Conservation (phyloP, 768 basidiomycete genomes). For the Lactarius pseudohatsudake region DNA sequence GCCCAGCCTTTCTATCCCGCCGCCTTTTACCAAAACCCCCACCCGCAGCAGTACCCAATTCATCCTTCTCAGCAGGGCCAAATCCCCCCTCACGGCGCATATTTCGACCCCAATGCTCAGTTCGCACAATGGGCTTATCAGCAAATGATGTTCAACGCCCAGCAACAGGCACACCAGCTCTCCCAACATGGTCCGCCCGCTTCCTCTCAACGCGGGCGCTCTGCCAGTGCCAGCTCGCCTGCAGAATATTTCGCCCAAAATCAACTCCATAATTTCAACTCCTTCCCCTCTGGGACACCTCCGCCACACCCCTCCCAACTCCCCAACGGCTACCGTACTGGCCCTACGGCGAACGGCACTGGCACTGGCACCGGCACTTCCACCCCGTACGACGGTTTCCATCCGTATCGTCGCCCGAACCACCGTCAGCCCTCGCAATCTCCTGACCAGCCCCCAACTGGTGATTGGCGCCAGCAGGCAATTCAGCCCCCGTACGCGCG, state of each 20-base stretch:
- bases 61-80: conserved; percentile 40
- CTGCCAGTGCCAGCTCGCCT: conserved; percentile 40
- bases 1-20: conserved; percentile 73
- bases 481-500: conserved; percentile 80
- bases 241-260: conserved; percentile 60
- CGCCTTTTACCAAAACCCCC: conserved; percentile 69
- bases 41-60: conserved; percentile 56
- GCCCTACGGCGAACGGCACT: conserved; percentile 35
- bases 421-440: conserved; percentile 36
- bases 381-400: conserved; percentile 56
- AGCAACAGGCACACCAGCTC: conserved; percentile 29
- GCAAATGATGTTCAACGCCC: conserved; percentile 81
- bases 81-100: conserved; percentile 54
- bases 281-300: conserved; percentile 70
- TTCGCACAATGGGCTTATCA: conserved; percentile 88
- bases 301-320: conserved; percentile 55
- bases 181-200: conserved; percentile 35
- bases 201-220: conserved; percentile 42
- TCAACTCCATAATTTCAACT: conserved; percentile 54
- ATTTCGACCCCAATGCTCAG: conserved; percentile 76
- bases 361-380: conserved; percentile 41
- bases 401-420: conserved; percentile 77
- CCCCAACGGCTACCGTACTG: conserved; percentile 42
- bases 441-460: conserved; percentile 31
- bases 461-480: conserved; percentile 50